Evolutionary conservation across 1,284 basidiomycete genomes (phyloP).

Genomic region (Ustilago trichophora): DNA sequence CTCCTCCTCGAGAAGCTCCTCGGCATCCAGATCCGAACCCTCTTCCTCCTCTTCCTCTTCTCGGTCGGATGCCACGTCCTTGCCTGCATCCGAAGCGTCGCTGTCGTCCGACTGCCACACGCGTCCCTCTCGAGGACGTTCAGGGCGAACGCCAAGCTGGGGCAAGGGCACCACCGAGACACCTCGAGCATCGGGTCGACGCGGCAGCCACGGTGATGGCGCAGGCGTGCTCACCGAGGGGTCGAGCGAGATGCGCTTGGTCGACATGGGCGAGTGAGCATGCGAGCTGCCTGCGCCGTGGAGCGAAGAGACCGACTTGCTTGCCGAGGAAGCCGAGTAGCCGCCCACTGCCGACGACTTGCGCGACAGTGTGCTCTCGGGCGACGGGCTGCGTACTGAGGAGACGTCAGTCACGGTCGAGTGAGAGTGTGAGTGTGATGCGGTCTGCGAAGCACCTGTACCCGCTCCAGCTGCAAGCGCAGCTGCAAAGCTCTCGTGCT

Average conservation of each 20-base stretch:
- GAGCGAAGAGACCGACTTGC: slow-evolving; percentile 39
- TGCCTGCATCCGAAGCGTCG: slow-evolving; percentile 29
- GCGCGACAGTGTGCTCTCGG: slow-evolving; percentile 30
- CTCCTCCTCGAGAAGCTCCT: slow-evolving; percentile 58
- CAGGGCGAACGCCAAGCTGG: slow-evolving; percentile 59
- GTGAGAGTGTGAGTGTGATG: no score
- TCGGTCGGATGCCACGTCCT: slow-evolving; percentile 15
- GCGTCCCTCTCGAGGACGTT: slow-evolving; percentile 59
- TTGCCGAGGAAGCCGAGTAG: slow-evolving; percentile 23
- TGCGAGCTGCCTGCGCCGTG: slow-evolving; percentile 10
- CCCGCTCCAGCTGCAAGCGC: background rate
- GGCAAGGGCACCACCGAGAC: slow-evolving; percentile 60
- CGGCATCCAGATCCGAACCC: slow-evolving; percentile 50
- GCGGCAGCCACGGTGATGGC: slow-evolving; percentile 57
- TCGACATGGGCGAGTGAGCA: slow-evolving; percentile 19
- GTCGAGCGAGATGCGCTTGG: slow-evolving; percentile 39
- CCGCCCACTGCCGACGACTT: slow-evolving; percentile 33
- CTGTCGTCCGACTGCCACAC: slow-evolving; percentile 56
- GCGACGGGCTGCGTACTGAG: slow-evolving; percentile 17
- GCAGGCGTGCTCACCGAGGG: slow-evolving; percentile 55
- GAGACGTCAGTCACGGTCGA: background rate
- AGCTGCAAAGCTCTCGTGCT: background rate
- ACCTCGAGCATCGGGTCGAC: slow-evolving; percentile 61
- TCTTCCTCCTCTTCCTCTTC: slow-evolving; percentile 53
- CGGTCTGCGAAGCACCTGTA: no score